A percentile compares a stretch with the other conserved stretches of the same genome.
Conservation (phyloP, 2,329 filamentous ascomycete genomes). For the Daldinia eschscholtzii region DNA sequence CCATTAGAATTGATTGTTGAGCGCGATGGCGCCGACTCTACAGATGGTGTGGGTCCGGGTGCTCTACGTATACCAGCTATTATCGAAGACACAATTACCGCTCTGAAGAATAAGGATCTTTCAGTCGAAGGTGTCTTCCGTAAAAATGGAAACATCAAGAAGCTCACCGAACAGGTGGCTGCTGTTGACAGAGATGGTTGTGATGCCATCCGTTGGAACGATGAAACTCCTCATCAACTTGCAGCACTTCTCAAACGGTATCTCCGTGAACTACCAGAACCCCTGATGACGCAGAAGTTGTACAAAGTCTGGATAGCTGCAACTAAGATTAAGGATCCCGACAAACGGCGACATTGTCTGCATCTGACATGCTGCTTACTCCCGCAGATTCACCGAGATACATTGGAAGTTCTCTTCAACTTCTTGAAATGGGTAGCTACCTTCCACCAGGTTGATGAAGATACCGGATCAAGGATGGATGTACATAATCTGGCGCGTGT, state of each 20-base stretch:
- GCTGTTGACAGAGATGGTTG: constrained; percentile 88
- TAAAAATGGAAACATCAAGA: constrained; percentile 98
- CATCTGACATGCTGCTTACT: constrained; percentile 93
- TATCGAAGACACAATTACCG: constrained; percentile 92
- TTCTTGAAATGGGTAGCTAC: constrained; percentile 98
- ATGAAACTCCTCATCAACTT: constrained; percentile 92
- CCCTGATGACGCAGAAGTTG: constrained; percentile 93
- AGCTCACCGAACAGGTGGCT: constrained; percentile 86
- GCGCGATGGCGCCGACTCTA: constrained; percentile 95
- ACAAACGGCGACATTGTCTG: constrained; percentile 84
- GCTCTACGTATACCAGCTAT: constrained; percentile 91
- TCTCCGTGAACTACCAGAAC: constrained; percentile 92
- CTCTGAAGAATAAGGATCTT: constrained; percentile 99
- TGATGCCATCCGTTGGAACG: constrained; percentile 85
- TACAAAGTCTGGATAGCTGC: constrained; percentile 91
- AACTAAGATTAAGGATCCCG: constrained; percentile 86
- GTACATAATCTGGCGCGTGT: constrained; percentile 97
- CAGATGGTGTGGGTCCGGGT: constrained; percentile 93
- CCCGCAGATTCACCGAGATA: constrained; percentile 92
- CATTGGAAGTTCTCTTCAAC: constrained; percentile 92
- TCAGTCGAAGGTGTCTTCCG: constrained; percentile 98
- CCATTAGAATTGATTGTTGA: constrained; percentile 90
- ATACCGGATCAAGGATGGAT: constrained; percentile 98
- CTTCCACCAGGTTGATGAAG: constrained; percentile 97
- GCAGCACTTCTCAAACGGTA: constrained; percentile 96